Evolutionary conservation across 2,329 filamentous ascomycete species (phyloP).

Genomic region (Helotiales sp.): DNA sequence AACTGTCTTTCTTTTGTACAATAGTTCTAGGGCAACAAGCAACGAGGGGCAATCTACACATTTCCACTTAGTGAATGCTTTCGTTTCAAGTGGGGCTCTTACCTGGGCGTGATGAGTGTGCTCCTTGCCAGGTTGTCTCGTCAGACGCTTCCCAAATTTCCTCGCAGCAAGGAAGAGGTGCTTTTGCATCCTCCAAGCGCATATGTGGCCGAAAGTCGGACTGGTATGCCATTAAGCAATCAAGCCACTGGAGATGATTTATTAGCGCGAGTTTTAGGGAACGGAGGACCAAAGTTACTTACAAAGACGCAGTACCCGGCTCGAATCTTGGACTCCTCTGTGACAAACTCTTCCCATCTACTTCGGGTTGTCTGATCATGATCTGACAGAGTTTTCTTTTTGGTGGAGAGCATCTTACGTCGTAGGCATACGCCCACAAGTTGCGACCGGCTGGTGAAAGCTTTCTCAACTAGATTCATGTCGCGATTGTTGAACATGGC

Average conservation of each 20-base stretch:
- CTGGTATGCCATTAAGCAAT: conserved; percentile 7
- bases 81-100: background rate
- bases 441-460: background rate
- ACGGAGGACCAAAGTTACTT: background rate
- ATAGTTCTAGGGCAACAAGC: background rate
- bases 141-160: background rate
- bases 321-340: background rate
- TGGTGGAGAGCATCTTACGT: background rate
- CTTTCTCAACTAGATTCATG: background rate
- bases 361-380: background rate
- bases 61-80: no score
- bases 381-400: background rate
- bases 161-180: background rate
- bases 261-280: background rate
- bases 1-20: background rate
- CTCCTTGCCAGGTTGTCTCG: background rate
- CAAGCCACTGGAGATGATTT: background rate
- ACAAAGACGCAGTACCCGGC: background rate
- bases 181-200: background rate
- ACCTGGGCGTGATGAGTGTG: background rate
- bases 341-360: background rate
- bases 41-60: background rate
- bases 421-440: background rate
- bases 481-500: background rate
- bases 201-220: conserved; percentile 1